Evolutionary conservation across 2,329 filamentous ascomycete species (phyloP).

Genomic region (Macrophomina phaseolina): DNA sequence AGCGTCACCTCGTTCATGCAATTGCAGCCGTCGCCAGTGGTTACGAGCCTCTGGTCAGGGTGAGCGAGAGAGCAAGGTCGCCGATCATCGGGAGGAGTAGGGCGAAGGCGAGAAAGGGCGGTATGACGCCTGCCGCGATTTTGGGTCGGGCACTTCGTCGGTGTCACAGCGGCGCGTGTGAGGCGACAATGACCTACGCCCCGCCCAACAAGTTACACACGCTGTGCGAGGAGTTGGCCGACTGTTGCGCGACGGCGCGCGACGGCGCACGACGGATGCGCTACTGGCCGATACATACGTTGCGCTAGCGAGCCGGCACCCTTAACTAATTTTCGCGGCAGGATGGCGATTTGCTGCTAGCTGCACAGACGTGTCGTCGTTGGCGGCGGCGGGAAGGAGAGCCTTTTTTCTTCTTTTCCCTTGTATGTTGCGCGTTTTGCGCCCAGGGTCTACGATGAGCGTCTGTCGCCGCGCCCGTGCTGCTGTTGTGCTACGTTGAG

Average conservation of each 20-base stretch:
- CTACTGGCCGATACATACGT: constrained; percentile 10
- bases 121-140: neutral
- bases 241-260: constrained; percentile 1
- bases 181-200: too few species aligned
- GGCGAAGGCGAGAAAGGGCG: neutral
- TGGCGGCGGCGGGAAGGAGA: neutral
- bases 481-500: neutral
- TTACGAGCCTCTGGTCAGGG: too few species aligned
- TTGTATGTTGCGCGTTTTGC: too few species aligned
- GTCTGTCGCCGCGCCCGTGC: neutral
- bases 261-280: neutral
- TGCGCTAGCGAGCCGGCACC: neutral
- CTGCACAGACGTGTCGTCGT: neutral
- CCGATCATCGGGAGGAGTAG: too few species aligned
- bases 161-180: neutral
- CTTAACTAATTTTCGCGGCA: neutral
- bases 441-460: neutral
- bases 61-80: too few species aligned
- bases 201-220: too few species aligned
- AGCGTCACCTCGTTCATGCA: too few species aligned
- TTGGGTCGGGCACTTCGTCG: neutral
- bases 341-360: neutral
- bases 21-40: too few species aligned
- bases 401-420: too few species aligned
- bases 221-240: too few species aligned